Percentiles rank a stretch among this genome's conserved stretches.
Conservation (phyloP, 148 eudicot species). For the Beta vulgaris region DNA sequence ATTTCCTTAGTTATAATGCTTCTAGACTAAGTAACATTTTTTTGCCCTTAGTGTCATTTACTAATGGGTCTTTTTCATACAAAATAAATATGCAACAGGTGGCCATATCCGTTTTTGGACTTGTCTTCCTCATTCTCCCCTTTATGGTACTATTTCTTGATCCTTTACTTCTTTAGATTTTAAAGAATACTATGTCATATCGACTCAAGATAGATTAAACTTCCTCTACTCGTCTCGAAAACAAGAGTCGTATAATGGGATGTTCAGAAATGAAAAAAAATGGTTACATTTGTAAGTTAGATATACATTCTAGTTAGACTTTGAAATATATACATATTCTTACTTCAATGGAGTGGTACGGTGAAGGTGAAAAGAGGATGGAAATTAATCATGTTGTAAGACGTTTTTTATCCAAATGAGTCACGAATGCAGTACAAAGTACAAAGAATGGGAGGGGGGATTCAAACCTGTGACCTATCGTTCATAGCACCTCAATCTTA, state of each 20-base stretch:
- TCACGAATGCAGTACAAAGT: too few relatives aligned
- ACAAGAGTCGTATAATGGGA: background rate
- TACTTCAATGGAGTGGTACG: too few relatives aligned
- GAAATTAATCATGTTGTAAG: too few relatives aligned
- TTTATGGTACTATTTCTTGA: conserved; percentile 50
- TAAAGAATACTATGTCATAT: background rate
- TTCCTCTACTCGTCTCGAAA: too few relatives aligned
- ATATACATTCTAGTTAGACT: too few relatives aligned
- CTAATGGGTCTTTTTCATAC: conserved; percentile 24
- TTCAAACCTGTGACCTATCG: too few relatives aligned
- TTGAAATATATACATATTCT: too few relatives aligned
- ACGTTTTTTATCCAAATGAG: too few relatives aligned
- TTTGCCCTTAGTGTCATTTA: background rate
- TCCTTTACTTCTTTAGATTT: background rate
- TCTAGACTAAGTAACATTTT: background rate
- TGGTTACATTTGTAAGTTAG: too few relatives aligned
- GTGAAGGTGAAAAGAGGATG: too few relatives aligned
- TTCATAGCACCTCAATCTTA: too few relatives aligned
- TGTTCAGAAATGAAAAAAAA: background rate
- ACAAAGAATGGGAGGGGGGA: too few relatives aligned
- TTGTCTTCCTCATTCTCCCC: conserved; percentile 76
- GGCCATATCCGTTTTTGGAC: conserved; percentile 99
- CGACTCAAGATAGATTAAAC: background rate
- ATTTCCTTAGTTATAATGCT: background rate
- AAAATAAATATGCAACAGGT: conserved; percentile 43